Evolutionary conservation across 176 grass and related monocot species (phyloP).

Genomic region (Oryza meyeriana): DNA sequence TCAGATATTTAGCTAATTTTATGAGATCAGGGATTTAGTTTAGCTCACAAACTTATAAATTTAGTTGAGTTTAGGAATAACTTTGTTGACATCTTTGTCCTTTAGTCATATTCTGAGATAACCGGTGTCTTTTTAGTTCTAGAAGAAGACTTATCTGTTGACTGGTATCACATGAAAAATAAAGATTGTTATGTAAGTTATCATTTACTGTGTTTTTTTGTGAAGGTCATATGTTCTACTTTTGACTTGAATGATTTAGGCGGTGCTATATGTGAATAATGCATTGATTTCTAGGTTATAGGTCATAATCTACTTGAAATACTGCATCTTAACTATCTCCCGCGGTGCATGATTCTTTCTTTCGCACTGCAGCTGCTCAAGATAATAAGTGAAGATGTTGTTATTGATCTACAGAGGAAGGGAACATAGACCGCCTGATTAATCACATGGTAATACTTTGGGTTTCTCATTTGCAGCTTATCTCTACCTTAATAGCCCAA

Average conservation of each 20-base stretch:
- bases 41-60: too few relatives aligned
- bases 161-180: slow-evolving; percentile 62
- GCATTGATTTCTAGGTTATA: not conserved
- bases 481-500: not conserved
- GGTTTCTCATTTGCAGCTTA: not conserved
- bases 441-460: slow-evolving; percentile 71
- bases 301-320: not conserved
- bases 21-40: too few relatives aligned
- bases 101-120: too few relatives aligned
- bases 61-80: too few relatives aligned
- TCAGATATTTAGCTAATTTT: too few relatives aligned
- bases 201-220: slow-evolving; percentile 3
- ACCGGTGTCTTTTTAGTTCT: too few relatives aligned
- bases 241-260: slow-evolving; percentile 5
- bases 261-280: not conserved
- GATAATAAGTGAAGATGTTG: slow-evolving; percentile 94
- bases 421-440: slow-evolving; percentile 82
- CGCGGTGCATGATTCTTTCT: not conserved
- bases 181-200: slow-evolving; percentile 95
- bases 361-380: slow-evolving; percentile 71
- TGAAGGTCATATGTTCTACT: slow-evolving; percentile 9
- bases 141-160: too few relatives aligned
- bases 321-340: not conserved
- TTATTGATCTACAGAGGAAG: slow-evolving; percentile 83
- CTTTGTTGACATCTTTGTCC: too few relatives aligned